Base-by-base conservation (phyloP, 352 stramenopile genomes). In the Plasmopara viticola region DNA sequence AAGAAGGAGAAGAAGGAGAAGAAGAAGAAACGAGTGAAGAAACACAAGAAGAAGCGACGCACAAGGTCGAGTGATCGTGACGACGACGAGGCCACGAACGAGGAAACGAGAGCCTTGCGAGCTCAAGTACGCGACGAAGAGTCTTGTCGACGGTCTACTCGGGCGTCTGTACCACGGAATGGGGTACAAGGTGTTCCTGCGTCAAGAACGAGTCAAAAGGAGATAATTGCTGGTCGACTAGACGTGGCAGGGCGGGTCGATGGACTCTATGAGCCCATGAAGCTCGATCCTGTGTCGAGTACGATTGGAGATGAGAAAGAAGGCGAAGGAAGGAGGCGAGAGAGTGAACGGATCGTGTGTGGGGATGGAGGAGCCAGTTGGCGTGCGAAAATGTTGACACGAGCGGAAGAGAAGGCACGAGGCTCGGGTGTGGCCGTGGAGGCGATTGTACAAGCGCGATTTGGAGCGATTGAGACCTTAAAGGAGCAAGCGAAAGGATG, bases 191-290 rank as follows among this genome's bases (percentile, higher is more conserved):
- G 20, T 25, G 20, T 25, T 25, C 1, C 68, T 6, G 75, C 84
- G 15, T 64, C 78, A 9, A 70, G 77, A 48, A 84, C 75, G 15
- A 70, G 78, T 38, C 78, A 94, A 58, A 64, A 77, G 1, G 80
- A 94, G 55, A 90, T 90, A 37, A 76, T 86, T 44, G 77, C 66
- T 3, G 83, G 83, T 0, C 68, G 90, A 28, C 70, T 80, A 8
- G 80, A 94, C 0, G 76, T 91, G 39, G 89, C 80, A 0, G 80
- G 79, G 0, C 84, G 90, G 76, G 58, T 87, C 31, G 91, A 88
- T 33, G 80, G 83, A 0, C 65, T 86, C 0, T 94, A 90, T 60
- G 80, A 94, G 45, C 83, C 83, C 0, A 94, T 90, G 59, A 80
- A 89, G 13, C 76, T 77, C 0, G 71, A 90, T 46, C 49, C 66